Evolutionary conservation across 306 rosid genomes (phyloP), one percentile per base, ranked within the genome.

Genomic region (Medicago ruthenica): DNA sequence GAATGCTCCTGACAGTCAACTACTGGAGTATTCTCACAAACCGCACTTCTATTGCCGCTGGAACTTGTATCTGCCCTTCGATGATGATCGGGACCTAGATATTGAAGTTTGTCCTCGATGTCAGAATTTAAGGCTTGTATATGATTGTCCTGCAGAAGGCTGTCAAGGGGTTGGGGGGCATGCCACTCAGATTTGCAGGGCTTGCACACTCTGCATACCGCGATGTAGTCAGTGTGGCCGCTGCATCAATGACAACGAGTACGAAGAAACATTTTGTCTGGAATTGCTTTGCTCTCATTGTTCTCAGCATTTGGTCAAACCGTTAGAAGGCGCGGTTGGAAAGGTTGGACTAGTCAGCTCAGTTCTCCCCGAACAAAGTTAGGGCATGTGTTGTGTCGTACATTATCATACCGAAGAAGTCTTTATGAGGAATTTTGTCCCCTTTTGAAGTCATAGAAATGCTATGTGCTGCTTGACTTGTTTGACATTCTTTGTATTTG

Each of bases 191-290:
- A 76, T 8, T 8, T 94, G 98, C 63, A 85, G 97, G 83, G 98
- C 92, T 7, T 94, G 98, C 85, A 87, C 85, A 0, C 86, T 91
- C 41, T 94, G 98, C 82, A 91, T 88, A 73, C 57, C 83, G 1
- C 93, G 98, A 31, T 94, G 98, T 80, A 84, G 78, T 48, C 87
- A 88, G 76, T 94, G 98, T 80, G 97, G 98, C 27, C 77, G 84
- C 73, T 94, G 98, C 82, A 84, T 91, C 81, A 85, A 79, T 61
- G 96, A 90, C 71, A 82, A 82, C 54, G 98, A 91, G 66, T 94
- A 86, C 70, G 96, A 91, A 85, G 98, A 94, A 81, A 94, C 97
- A 36, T 91, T 94, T 73, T 85, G 94, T 79, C 74, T 94, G 85
- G 97, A 94, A 58, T 76, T 77, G 63, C 94, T 89, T 70, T 94